phyloP scores from a whole-genome alignment of 108 stramenopile species.

The Craspedostauros australis region DNA sequence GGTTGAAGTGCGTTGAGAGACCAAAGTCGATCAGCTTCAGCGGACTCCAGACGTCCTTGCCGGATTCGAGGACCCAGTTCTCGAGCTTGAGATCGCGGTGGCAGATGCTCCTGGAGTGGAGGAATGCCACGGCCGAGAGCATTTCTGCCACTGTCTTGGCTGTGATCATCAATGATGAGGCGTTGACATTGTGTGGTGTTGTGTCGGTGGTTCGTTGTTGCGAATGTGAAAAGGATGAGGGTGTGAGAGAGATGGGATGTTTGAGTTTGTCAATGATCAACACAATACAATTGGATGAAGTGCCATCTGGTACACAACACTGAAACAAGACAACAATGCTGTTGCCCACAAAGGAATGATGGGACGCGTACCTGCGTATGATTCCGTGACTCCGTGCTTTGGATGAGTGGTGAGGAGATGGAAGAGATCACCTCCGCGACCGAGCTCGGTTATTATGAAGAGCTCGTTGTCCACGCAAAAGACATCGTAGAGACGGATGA shows the following conservation, averaged over 20 bases:
- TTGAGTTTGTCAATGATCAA: background rate
- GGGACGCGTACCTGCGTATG: slow-evolving; percentile 83
- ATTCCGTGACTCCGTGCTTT: slow-evolving; percentile 89
- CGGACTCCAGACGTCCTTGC: slow-evolving; percentile 87
- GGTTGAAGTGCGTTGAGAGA: slow-evolving; percentile 86
- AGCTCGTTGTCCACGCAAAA: slow-evolving; percentile 75
- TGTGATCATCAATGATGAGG: slow-evolving; percentile 13
- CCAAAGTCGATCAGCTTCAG: slow-evolving; percentile 95
- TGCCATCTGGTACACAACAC: too few relatives aligned
- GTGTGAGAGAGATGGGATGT: slow-evolving; percentile 3
- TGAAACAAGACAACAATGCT: slow-evolving; percentile 1
- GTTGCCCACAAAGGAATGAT: background rate
- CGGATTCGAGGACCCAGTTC: slow-evolving; percentile 90
- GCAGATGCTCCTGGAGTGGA: slow-evolving; percentile 86
- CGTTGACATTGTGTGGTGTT: too few relatives aligned
- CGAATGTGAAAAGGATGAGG: slow-evolving; percentile 5
- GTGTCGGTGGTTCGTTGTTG: too few relatives aligned
- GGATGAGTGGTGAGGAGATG: slow-evolving; percentile 88
- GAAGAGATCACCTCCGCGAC: slow-evolving; percentile 86
- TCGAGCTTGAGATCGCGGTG: slow-evolving; percentile 94
- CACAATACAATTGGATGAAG: background rate
- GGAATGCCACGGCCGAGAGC: slow-evolving; percentile 91
- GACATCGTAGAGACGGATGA: slow-evolving; percentile 75
- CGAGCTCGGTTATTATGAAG: slow-evolving; percentile 85
- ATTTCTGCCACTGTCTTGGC: slow-evolving; percentile 89